Base-by-base conservation (phyloP, 2,329 filamentous ascomycete genomes). In the Kalmusia sp. region DNA sequence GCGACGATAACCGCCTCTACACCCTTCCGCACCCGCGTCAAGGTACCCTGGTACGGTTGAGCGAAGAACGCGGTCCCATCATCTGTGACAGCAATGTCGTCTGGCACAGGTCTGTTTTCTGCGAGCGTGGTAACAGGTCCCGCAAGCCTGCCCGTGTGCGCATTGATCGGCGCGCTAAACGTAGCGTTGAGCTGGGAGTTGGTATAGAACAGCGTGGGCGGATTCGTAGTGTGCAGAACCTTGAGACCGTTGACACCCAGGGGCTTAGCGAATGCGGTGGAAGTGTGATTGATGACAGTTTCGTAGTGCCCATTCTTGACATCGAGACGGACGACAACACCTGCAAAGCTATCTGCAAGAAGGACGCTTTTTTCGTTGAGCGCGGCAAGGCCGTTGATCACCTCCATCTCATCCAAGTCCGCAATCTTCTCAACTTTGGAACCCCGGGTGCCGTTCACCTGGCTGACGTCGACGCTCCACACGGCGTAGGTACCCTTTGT, bases 391-490 rank as follows among this genome's bases (percentile, higher is more conserved):
- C 40, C 40, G 17, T 44, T 44, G 7, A 44, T 22, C 2, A 44
- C 17, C 11, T 21, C 11, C 4, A 21, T 2, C 15, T 7, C 11
- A 15, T n/a, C 4, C 8, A 44, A 5, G 11, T 31, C 27, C 8
- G 40, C 40, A 17, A 44, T 33, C n/a, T 44, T 44, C 4, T 11
- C 24, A 25, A 43, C 39, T 43, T 43, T 43, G 14, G 39, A 11
- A n/a, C 14, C 14, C n/a, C n/a, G 37, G 21, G 3, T 4, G 12
- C 12, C n/a, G 24, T 8, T 19, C 3, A 30, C 6, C 11, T 17
- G n/a, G 7, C 21, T 24, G 5, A 48, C 7, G 24, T 64, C 60
- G 38, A 67, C 44, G 5, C 31, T 58, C 58, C 63, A 67, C 14
- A 68, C 33, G 5, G 47, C 52, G 28, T 43, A 63, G 5, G 30